These are phyloP conservation scores for Tricholoma flavovirens DNA, from an alignment of 768 basidiomycete species.

Conservation along the genomic window DNA sequence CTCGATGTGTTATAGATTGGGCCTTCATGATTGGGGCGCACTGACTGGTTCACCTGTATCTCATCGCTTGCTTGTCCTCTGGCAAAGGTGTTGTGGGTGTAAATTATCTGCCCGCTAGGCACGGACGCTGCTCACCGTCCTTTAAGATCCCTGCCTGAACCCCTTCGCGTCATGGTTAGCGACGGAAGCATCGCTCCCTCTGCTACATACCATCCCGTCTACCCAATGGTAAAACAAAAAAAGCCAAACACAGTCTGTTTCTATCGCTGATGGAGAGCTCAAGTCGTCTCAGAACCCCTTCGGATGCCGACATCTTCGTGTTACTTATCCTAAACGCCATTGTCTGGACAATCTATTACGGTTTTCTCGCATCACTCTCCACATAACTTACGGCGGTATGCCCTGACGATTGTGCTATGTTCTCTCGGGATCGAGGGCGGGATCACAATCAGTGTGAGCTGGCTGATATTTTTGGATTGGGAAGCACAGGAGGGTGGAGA, in stretches of 20 bases:
- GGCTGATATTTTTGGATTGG: conserved; percentile 52
- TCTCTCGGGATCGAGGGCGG: conserved; percentile 75
- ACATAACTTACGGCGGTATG: conserved; percentile 56
- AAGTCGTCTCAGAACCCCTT: conserved; percentile 43
- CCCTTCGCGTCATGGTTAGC: conserved; percentile 48
- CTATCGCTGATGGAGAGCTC: background rate
- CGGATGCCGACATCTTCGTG: conserved; percentile 46
- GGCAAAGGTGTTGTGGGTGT: conserved; percentile 39
- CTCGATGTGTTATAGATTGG: conserved; percentile 36
- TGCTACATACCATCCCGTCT: conserved; percentile 45
- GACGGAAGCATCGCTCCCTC: conserved; percentile 43
- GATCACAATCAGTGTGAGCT: conserved; percentile 53
- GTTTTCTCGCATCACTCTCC: conserved; percentile 54
- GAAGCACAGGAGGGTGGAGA: conserved; percentile 47
- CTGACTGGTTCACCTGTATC: conserved; percentile 59
- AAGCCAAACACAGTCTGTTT: too few relatives aligned
- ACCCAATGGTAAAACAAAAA: conserved; percentile 40
- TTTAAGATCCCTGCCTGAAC: conserved; percentile 45
- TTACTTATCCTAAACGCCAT: conserved; percentile 47
- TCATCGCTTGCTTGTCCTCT: conserved; percentile 39
- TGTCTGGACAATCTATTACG: conserved; percentile 52
- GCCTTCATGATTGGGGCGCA: conserved; percentile 54
- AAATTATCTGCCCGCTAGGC: conserved; percentile 15
- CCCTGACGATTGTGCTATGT: conserved; percentile 64
- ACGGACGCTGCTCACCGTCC: conserved; percentile 31